These are phyloP conservation scores for Amaranthus palmeri DNA, from an alignment of 148 eudicot genomes.

Conservation along the genomic window DNA sequence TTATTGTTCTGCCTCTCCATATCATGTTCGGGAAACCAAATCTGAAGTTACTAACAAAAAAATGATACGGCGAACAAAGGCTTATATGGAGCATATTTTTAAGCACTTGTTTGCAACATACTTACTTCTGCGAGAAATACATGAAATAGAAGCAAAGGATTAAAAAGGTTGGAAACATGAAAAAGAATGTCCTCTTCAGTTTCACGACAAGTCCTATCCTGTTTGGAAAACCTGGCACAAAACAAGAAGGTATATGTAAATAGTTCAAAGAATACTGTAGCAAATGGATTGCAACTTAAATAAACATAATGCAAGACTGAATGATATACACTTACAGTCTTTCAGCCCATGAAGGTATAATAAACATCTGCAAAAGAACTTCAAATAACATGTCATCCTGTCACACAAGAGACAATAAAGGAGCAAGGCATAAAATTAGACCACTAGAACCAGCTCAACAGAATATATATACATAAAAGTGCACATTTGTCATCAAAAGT, in stretches of 20 bases:
- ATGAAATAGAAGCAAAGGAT: conserved; percentile 70
- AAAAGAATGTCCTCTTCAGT: conserved; percentile 36
- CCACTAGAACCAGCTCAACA: not conserved
- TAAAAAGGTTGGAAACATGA: conserved; percentile 55
- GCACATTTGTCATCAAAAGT: not conserved
- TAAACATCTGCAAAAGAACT: conserved; percentile 68
- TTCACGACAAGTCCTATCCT: conserved; percentile 29
- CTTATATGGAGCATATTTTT: not conserved
- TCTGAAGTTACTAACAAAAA: not conserved
- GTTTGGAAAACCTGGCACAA: conserved; percentile 31
- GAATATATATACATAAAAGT: not conserved
- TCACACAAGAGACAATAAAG: conserved; percentile 11
- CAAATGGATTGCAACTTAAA: not conserved
- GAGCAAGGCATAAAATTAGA: conserved; percentile 1
- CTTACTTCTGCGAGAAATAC: conserved; percentile 77
- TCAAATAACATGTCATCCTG: conserved; percentile 85
- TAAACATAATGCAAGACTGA: not conserved
- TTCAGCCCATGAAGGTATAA: conserved; percentile 32
- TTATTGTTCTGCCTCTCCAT: not conserved
- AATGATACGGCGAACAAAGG: conserved; percentile 6
- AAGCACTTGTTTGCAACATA: conserved; percentile 5
- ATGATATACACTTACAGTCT: conserved; percentile 38
- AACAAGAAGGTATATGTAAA: conserved; percentile 13
- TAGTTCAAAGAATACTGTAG: not conserved
- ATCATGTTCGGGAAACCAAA: not conserved